A percentile compares a stretch with the other conserved stretches of the same genome.
Conservation (phyloP, 306 rosid species). For the Prunus mira region DNA sequence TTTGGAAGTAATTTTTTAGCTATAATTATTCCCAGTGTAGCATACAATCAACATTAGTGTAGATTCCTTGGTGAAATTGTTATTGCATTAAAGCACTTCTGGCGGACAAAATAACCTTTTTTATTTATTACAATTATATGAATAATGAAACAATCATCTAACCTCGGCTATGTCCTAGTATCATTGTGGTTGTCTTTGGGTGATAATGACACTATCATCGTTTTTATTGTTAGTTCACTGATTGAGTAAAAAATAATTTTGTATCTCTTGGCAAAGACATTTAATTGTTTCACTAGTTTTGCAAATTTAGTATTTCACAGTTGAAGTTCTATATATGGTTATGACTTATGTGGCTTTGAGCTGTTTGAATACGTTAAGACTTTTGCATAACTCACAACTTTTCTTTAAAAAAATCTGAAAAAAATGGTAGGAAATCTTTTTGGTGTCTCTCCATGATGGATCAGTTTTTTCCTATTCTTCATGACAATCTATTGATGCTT, state of each 20-base stretch:
- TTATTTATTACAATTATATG: background rate
- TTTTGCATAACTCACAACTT: background rate
- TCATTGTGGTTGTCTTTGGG: background rate
- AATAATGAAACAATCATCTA: background rate
- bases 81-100: background rate
- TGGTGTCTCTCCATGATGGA: background rate
- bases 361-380: background rate
- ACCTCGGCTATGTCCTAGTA: background rate
- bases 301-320: background rate
- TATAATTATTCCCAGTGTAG: background rate
- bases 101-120: background rate
- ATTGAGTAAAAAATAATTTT: background rate
- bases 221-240: background rate
- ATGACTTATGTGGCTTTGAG: background rate
- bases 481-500: background rate
- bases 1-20: background rate
- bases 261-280: background rate
- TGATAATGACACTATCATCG: background rate
- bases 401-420: background rate
- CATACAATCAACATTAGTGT: background rate
- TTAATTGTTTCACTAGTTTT: background rate
- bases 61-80: background rate
- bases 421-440: background rate
- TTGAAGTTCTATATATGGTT: background rate
- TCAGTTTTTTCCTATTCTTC: background rate